phyloP scores from a whole-genome alignment of 2,329 filamentous ascomycete genomes.

The Botryosphaeria dothidea region DNA sequence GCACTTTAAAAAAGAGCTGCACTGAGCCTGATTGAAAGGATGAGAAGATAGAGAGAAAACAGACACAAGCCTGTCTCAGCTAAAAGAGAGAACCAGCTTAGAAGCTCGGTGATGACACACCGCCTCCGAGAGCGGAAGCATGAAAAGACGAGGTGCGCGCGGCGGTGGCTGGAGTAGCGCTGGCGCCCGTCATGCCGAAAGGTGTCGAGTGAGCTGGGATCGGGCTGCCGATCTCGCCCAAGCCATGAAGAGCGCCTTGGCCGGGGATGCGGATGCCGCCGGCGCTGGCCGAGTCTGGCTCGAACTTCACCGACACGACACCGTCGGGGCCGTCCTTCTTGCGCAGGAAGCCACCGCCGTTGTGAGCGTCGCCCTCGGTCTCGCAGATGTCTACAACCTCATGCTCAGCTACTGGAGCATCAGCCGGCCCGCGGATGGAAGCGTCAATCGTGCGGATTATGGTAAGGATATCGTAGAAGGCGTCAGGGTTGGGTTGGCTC shows the following conservation, averaged over 20 bases:
- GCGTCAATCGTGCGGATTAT: conserved; percentile 64
- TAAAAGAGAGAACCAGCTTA: neutral
- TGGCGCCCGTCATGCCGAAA: neutral
- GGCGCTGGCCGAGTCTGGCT: conserved; percentile 24
- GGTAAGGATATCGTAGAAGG: conserved; percentile 68
- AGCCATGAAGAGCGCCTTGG: conserved; percentile 25
- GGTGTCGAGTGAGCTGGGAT: conserved; percentile 5
- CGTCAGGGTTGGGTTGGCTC: conserved; percentile 51
- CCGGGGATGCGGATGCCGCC: conserved; percentile 13
- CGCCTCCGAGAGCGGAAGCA: conserved; percentile 7
- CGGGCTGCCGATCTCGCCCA: conserved; percentile 52
- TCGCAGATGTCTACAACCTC: conserved; percentile 86
- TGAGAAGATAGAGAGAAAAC: neutral
- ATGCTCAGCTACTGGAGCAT: conserved; percentile 56
- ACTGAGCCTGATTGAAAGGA: neutral
- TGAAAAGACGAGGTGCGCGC: conserved; percentile 1
- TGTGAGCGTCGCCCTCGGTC: conserved; percentile 81
- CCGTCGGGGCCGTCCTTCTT: conserved; percentile 49
- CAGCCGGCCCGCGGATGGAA: conserved; percentile 60
- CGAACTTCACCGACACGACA: conserved; percentile 47
- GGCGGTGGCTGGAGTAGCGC: neutral
- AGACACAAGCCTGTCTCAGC: neutral
- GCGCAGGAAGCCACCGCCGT: conserved; percentile 88
- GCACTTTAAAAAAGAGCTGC: neutral
- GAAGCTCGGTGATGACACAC: conserved; percentile 17